Base-by-base conservation (phyloP, 148 eudicot genomes). In the Rheum nobile region DNA sequence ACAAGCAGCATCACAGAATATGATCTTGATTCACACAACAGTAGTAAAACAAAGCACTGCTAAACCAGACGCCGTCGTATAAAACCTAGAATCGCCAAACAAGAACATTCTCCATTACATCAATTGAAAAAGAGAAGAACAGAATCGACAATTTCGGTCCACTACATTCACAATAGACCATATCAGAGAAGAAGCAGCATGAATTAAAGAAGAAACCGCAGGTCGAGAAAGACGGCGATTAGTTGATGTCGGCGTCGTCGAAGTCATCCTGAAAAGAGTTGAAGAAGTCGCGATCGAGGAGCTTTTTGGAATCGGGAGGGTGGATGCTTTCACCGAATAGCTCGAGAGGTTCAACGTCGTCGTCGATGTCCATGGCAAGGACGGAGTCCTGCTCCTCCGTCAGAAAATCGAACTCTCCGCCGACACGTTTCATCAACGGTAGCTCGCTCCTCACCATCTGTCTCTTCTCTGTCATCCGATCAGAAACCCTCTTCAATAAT, bases 241-340 rank as follows among this genome's bases (percentile, higher is more conserved):
- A 87, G 67, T 87, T 87, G 82, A 86, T 84, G 68, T 87, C 90
- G 14, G 84, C 38, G 59, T 87, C 88, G 44, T 87, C 88, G 77
- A 87, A 87, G 67, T 87, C 88, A 63, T 87, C 90, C 3, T 84
- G 79, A 72, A 87, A 84, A 50, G 83, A 73, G 74, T 84, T 84
- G 86, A 77, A 87, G 84, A 87, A 87, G 68, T 84, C 88, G 72
- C 87, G 44, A 63, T 84, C 88, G 38, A 82, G 83, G 38, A 87
- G 81, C 71, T 84, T 82, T 79, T 63, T 83, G 77, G 65, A 65
- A 19, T 59, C 67, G 9, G 42, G 34, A 38, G 79, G 38, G 46
- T 78, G 31, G 1, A 76, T 77, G 26, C 80, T 83, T 5, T 83
- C 90, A 7, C 87, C 87, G 80, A 86, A 86, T 11, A 84, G 63